Conservation (phyloP, 495 filamentous ascomycete species). For the Glutinoglossum americanum region DNA sequence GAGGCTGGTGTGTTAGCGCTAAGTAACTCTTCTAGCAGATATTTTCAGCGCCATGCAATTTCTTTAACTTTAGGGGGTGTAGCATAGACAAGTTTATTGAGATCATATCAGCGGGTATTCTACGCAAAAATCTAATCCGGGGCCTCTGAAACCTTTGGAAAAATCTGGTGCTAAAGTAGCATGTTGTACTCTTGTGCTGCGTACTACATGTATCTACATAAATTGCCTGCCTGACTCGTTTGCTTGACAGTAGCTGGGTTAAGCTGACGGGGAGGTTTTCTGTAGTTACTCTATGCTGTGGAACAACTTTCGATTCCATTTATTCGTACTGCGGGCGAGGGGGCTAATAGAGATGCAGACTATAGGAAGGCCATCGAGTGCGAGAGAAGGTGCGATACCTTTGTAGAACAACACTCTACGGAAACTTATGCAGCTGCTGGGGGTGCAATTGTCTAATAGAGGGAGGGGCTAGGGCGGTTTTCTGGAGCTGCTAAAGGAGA, state of each 20-base stretch:
- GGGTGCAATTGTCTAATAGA: too few species aligned
- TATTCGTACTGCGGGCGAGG: constrained; percentile 52
- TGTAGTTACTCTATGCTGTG: constrained; percentile 49
- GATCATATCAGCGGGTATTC: neutral
- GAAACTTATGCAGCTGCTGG: constrained; percentile 41
- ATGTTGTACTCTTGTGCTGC: neutral
- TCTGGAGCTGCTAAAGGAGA: constrained; percentile 26
- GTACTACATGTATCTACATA: neutral
- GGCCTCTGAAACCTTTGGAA: neutral
- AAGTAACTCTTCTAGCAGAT: neutral
- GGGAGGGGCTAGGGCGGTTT: too few species aligned
- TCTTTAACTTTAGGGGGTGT: too few species aligned
- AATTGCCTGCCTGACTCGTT: neutral
- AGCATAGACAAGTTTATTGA: neutral
- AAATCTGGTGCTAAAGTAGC: neutral
- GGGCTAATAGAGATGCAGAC: constrained; percentile 25
- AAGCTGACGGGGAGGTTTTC: neutral
- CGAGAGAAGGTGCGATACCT: constrained; percentile 22
- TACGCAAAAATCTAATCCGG: neutral
- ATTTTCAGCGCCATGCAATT: neutral
- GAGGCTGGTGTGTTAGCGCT: neutral
- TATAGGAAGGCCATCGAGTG: constrained; percentile 28
- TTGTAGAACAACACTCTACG: constrained; percentile 52
- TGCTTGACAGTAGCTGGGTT: neutral
- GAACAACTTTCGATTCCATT: constrained; percentile 62